phyloP scores from a whole-genome alignment of 2,329 filamentous ascomycete species.

The Aspergillus eucalypticola region DNA sequence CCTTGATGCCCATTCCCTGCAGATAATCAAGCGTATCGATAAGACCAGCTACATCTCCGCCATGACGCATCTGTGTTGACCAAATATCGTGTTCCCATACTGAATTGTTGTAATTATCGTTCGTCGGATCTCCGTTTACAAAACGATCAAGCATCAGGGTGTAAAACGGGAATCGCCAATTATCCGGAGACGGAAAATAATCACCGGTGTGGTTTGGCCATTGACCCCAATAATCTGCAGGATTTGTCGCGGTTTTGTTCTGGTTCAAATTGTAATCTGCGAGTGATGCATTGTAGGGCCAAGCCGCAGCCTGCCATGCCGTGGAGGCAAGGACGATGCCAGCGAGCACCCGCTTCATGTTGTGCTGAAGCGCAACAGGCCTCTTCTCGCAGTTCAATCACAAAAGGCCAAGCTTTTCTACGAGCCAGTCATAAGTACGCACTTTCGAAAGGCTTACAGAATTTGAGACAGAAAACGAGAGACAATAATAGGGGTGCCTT shows the following conservation, averaged over 20 bases:
- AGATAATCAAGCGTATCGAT: constrained; percentile 63
- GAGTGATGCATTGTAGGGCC: constrained; percentile 51
- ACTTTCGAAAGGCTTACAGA: no score
- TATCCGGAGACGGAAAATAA: constrained; percentile 57
- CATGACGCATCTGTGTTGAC: constrained; percentile 62
- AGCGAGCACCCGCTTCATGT: constrained; percentile 29
- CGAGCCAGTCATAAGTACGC: no score
- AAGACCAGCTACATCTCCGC: constrained; percentile 59
- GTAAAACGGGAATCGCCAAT: constrained; percentile 67
- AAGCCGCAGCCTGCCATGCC: constrained; percentile 23
- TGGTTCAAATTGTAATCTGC: constrained; percentile 61
- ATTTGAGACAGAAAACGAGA: no score
- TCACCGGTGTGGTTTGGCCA: constrained; percentile 48
- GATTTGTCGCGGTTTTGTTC: constrained; percentile 56
- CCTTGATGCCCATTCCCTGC: constrained; percentile 63
- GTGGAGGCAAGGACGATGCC: constrained; percentile 26
- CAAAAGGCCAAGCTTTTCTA: no score
- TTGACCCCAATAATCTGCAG: constrained; percentile 59
- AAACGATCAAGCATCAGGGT: constrained; percentile 64
- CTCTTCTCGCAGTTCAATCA: no score
- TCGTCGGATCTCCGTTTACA: constrained; percentile 63
- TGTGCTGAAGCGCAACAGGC: not conserved
- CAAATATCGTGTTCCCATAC: constrained; percentile 60
- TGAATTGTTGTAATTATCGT: constrained; percentile 63
- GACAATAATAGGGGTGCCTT: no score